Percentiles rank a stretch among this genome's conserved stretches.
Conservation (phyloP, 192 early-diverging fungal genomes). For the Backusella tarrabulga region DNA sequence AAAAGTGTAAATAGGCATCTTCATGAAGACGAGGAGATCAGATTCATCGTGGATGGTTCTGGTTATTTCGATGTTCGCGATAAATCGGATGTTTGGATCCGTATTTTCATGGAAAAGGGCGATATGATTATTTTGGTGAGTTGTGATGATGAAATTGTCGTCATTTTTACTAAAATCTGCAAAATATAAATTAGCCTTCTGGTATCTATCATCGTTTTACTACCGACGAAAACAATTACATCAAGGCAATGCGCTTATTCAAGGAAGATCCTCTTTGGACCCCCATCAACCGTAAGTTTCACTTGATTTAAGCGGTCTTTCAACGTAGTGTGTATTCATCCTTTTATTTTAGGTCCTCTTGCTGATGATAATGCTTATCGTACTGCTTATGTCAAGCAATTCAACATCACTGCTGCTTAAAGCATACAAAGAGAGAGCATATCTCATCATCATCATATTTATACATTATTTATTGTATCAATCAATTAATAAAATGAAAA, state of each 20-base stretch:
- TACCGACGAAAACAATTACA: constrained; percentile 81
- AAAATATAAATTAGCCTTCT: constrained; percentile 57
- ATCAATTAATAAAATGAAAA: background rate
- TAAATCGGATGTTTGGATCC: constrained; percentile 73
- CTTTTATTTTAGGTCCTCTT: constrained; percentile 29
- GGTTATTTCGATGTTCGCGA: constrained; percentile 92
- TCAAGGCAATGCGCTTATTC: constrained; percentile 84
- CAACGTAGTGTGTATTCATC: background rate
- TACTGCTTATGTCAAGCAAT: constrained; percentile 44
- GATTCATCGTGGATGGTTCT: constrained; percentile 83
- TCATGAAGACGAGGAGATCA: constrained; percentile 98
- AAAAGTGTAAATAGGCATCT: constrained; percentile 59
- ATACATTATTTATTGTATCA: background rate
- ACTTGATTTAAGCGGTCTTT: too few species aligned
- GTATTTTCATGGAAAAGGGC: constrained; percentile 67
- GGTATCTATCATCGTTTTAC: constrained; percentile 98
- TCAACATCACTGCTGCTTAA: constrained; percentile 7
- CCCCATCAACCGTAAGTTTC: constrained; percentile 64
- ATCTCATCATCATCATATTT: too few species aligned
- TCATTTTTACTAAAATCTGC: background rate
- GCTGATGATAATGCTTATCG: constrained; percentile 61
- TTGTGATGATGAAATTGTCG: too few species aligned
- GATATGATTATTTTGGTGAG: constrained; percentile 86
- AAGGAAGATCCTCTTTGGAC: constrained; percentile 85
- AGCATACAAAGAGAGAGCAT: too few species aligned